Evolutionary conservation across 1,284 basidiomycete genomes (phyloP), one percentile per base, ranked within the genome.

Genomic region (Boletus semigastroideus): DNA sequence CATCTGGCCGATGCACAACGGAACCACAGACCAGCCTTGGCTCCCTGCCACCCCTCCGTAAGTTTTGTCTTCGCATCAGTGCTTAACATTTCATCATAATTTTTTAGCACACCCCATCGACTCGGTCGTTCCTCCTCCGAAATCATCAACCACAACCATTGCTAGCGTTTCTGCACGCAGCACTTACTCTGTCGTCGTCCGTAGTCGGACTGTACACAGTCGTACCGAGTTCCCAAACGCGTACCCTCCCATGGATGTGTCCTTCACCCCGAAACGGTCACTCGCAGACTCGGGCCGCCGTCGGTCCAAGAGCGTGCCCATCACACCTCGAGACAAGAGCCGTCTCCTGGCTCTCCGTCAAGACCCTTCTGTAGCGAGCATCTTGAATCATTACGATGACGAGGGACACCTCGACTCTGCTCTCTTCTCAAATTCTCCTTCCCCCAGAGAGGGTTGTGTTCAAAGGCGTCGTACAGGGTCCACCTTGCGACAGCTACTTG

Each of bases 281-380:
- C 34, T 55, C 48, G 54, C 57, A 51, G 55, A 58, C 56, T 42
- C 68, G 33, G 20, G 61, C 46, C 63, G 69, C 56, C 70, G 60
- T 48, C 70, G 63, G 36, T 64, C 61, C 42, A 68, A 60, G 53
- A 72, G 67, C 50, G 64, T 66, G 11, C 67, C 62, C 25, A 71
- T 62, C 53, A 70, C 66, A 60, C 56, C 85, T 12, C 76, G 78
- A 42, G 80, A 82, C 55, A 67, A 72, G 58, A 78, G 70, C 50
- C 78, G 83, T 16, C 72, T 86, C 6, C 67, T 78, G n/a, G 71
- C 77, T 16, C 74, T 90, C 41, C 83, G 83, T 43, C 80, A 82
- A 40, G 87, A 90, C 54, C 87, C 88, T 5, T 91, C 88, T 17
- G 85, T 90, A 31, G 84, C 76, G 9, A 89, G 84, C 57, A 70